Base-by-base conservation (phyloP, 1,284 basidiomycete species). In the Peniophora sp. region DNA sequence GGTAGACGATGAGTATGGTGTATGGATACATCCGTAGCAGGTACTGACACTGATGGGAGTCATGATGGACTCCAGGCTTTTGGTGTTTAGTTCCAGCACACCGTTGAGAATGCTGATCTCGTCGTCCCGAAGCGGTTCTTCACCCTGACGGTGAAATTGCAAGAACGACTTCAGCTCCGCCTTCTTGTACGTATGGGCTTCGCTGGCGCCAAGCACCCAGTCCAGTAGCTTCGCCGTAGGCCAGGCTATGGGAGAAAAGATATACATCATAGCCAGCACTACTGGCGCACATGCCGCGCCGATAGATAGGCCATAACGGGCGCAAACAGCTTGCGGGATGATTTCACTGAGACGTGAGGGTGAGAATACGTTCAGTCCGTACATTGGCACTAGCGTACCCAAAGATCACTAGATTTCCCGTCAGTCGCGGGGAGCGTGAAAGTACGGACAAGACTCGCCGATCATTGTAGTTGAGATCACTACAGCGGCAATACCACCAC, bases 81-180 rank as follows among this genome's bases (percentile, higher is more conserved):
- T 93, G 20, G 83, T 81, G 62, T 90, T 93, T 50, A 96, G 74
- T 51, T 91, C 89, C 34, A 94, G 68, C 0, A 95, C 92, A 12
- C 90, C 89, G 62, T 92, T 94, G 43, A 96, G 71, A 58, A 96
- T 95, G 48, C 78, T 79, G 53, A 94, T 93, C 67, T 94, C 88
- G 58, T 96, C 88, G 64, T 96, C 89, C 27, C 90, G 76, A 17
- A 96, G 74, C 0, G 93, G 91, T 63, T 96, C 87, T 64, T 91
- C 83, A 44, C 92, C 84, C 36, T 86, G 83, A 49, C 91, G 75
- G 68, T 95, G 91, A 68, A 95, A 91, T 62, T 93, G 88, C 24
- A 98, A 78, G 69, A 98, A 97, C 0, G 88, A 91, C 68, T 92
- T 93, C 43, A 97, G 79, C 62, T 96, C 90, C 0, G 90, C 89